These are phyloP conservation scores for Mucor irregularis DNA, from an alignment of 371 early-diverging fungal species.

Conservation along the genomic window DNA sequence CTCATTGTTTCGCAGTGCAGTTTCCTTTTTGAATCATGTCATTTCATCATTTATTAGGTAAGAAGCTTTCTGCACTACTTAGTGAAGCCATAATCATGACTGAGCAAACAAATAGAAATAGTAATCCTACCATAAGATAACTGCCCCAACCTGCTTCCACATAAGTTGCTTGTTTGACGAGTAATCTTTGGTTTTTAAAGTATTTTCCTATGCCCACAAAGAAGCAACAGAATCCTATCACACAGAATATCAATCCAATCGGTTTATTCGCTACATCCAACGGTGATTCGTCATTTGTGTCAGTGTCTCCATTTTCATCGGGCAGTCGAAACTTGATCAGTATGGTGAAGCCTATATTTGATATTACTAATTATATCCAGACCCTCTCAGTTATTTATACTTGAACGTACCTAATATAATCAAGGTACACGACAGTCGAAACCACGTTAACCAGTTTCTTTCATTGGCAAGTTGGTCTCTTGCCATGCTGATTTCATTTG, in stretches of 20 bases:
- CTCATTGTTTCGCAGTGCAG: neutral
- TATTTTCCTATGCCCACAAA: conserved; percentile 38
- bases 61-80: too few species aligned
- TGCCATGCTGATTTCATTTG: conserved; percentile 34
- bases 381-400: too few species aligned
- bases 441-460: conserved; percentile 47
- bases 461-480: conserved; percentile 45
- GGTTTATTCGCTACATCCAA: conserved; percentile 16
- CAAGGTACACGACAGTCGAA: conserved; percentile 40
- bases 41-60: too few species aligned
- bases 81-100: conserved; percentile 42
- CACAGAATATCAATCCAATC: conserved; percentile 39
- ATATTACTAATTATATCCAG: neutral
- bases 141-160: conserved; percentile 45
- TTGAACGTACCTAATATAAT: conserved; percentile 35
- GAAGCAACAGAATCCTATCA: conserved; percentile 31
- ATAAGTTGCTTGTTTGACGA: conserved; percentile 27
- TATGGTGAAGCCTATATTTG: conserved; percentile 35
- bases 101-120: conserved; percentile 35
- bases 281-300: conserved; percentile 1
- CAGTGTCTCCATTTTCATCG: conserved; percentile 2
- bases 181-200: conserved; percentile 35
- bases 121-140: conserved; percentile 24
- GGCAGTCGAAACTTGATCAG: conserved; percentile 42
- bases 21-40: neutral